These are phyloP conservation scores for Hypoxylon fuscum DNA, from an alignment of 495 filamentous ascomycete species.

Conservation along the genomic window DNA sequence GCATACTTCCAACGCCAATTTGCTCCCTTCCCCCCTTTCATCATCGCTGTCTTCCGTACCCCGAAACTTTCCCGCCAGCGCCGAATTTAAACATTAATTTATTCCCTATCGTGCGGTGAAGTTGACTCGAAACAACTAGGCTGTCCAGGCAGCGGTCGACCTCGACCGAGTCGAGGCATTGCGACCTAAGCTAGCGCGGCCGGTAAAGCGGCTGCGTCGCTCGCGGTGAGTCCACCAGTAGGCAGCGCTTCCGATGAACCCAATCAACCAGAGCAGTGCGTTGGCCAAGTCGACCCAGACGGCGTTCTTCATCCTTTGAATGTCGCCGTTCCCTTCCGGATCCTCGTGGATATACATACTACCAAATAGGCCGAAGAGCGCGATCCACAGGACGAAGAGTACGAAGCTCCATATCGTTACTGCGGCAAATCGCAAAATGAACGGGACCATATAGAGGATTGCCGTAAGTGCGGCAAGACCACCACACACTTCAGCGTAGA, in stretches of 20 bases:
- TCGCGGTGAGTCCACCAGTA: constrained; percentile 58
- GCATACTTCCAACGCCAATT: constrained; percentile 11
- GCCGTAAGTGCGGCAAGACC: constrained; percentile 68
- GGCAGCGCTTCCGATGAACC: constrained; percentile 50
- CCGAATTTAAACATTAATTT: background rate
- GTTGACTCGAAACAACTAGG: constrained; percentile 3
- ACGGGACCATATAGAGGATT: constrained; percentile 69
- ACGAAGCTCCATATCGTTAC: constrained; percentile 75
- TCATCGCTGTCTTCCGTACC: background rate
- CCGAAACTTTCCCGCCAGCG: background rate
- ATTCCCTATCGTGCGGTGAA: background rate
- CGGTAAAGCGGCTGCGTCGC: constrained; percentile 55
- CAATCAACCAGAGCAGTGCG: constrained; percentile 75
- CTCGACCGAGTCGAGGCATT: constrained; percentile 33
- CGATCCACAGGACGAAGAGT: constrained; percentile 79
- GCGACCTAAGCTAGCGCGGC: constrained; percentile 53
- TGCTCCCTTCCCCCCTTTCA: background rate
- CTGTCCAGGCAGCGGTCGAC: constrained; percentile 21
- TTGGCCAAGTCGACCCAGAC: constrained; percentile 84
- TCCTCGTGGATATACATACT: constrained; percentile 76
- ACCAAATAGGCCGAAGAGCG: constrained; percentile 83
- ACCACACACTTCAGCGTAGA: constrained; percentile 75
- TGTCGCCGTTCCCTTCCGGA: constrained; percentile 64
- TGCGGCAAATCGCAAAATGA: constrained; percentile 61
- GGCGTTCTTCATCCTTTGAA: constrained; percentile 82